Evolutionary conservation across 2,329 filamentous ascomycete species (phyloP), one percentile per base, ranked within the genome.

Genomic region (Onygena corvina): DNA sequence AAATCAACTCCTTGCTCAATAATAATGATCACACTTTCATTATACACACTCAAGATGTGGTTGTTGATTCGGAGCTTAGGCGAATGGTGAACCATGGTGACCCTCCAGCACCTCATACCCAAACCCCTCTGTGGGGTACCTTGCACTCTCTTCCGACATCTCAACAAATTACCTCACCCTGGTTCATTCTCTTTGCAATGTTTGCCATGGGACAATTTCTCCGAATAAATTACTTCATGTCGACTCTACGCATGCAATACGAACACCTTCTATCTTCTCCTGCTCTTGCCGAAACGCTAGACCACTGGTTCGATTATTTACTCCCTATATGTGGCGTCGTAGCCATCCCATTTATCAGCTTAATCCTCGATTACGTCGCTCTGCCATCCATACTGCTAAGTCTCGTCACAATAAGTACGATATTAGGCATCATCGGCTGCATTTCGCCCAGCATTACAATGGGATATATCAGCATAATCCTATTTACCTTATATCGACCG

Each of bases 401-500:
- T 1, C 79, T 95, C 27, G 86, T 93, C 4, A 64, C 73, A 5
- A 72, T 81, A 11, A 85, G 86, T 1, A 87, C 86, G 0, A 65
- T 74, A 1, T 88, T 93, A 46, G 88, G 89, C 9, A 62, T 86
- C 2, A 68, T 94, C 0, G 88, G 88, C 23, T 73, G 87, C 21
- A 72, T 94, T 1, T 82, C 86, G 0, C 73, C 77, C 49, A 60
- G 76, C 4, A 58, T 63, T 54, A 83, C 81, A 78, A 83, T 86
- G 1, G 71, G 69, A 0, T 94, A 94, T 58, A 68, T 74, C n/a
- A 89, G 88, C 54, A 73, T 94, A 46, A 67, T 74, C 23, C 74
- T 94, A n/a, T 94, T 94, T 59, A 85, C 92, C 8, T 66, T 94
- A 18, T 89, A 92, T 60, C 79, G 88, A 0, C 88, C 89, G 0